Percentiles rank a stretch among this genome's conserved stretches.
phyloP scores from a whole-genome alignment of 1,139 yeast species.

The Lodderomyces oxycetoniae region DNA sequence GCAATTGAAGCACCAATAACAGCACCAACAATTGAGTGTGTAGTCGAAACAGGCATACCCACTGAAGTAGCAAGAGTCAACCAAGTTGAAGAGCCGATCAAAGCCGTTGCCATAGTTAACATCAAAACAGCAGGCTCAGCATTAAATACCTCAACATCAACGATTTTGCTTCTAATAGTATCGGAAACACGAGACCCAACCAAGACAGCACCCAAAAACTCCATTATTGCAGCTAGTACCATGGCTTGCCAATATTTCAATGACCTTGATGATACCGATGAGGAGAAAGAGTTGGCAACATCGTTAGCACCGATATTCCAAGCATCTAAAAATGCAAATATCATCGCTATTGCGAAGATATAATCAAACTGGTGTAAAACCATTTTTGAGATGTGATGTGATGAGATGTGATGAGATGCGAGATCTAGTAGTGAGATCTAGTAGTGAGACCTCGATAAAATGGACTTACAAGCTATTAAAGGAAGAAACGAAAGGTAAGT shows the following conservation, averaged over 20 bases:
- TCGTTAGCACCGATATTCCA: conserved; percentile 82
- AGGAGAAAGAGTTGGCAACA: conserved; percentile 77
- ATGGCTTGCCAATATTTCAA: conserved; percentile 72
- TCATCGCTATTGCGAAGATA: conserved; percentile 60
- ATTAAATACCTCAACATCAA: conserved; percentile 46
- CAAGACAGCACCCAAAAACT: conserved; percentile 69
- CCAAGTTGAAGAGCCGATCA: conserved; percentile 75
- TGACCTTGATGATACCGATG: conserved; percentile 67
- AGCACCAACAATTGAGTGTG: conserved; percentile 77
- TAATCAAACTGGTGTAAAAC: conserved; percentile 58
- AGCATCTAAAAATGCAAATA: conserved; percentile 77
- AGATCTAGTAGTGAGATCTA: no score
- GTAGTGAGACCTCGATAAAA: no score
- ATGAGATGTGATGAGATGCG: no score
- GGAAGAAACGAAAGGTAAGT: no score
- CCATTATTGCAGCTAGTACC: conserved; percentile 63
- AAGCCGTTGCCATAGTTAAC: conserved; percentile 73
- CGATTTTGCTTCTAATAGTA: conserved; percentile 60
- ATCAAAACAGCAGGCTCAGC: conserved; percentile 64
- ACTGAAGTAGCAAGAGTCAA: conserved; percentile 59
- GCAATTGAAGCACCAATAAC: conserved; percentile 75
- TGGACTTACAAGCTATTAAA: no score
- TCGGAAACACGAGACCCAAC: conserved; percentile 70
- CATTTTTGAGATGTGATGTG: conserved; percentile 12
- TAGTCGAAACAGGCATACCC: conserved; percentile 76